Conservation (phyloP, 371 early-diverging fungal genomes). For the Mortierella sp. region DNA sequence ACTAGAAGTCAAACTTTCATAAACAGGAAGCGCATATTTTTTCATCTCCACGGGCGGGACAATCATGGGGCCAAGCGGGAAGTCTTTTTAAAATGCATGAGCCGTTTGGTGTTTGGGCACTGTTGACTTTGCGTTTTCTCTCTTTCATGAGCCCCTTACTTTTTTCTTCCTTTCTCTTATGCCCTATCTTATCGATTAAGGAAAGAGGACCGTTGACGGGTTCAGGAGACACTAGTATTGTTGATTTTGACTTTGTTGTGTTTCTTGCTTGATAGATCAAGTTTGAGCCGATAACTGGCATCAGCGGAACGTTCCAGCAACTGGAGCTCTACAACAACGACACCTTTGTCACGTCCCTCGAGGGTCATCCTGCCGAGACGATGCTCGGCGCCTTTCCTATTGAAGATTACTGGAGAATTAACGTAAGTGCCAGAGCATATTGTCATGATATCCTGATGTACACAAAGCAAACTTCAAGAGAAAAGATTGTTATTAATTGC, state of each 20-base stretch:
- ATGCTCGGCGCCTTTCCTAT: constrained; percentile 92
- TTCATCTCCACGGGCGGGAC: constrained; percentile 3
- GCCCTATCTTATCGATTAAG: background rate
- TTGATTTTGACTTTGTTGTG: no score
- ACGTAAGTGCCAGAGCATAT: no score
- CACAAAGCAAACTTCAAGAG: background rate
- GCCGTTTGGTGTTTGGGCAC: background rate
- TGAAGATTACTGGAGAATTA: constrained; percentile 81
- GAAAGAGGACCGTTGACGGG: no score
- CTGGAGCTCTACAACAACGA: constrained; percentile 73
- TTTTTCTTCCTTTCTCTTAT: background rate
- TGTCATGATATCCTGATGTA: no score
- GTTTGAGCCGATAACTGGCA: constrained; percentile 94
- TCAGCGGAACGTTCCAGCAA: constrained; percentile 76
- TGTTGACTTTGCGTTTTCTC: background rate
- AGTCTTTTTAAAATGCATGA: background rate
- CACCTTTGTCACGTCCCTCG: constrained; percentile 65
- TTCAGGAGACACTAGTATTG: no score
- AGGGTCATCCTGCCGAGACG: constrained; percentile 69
- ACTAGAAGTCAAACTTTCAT: background rate
- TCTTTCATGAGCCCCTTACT: background rate
- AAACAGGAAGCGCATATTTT: background rate
- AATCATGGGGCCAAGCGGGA: constrained; percentile 21
- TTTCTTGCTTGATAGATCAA: constrained; percentile 62
- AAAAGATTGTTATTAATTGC: background rate